Conservation (phyloP, 768 basidiomycete genomes). For the Panus rudis region DNA sequence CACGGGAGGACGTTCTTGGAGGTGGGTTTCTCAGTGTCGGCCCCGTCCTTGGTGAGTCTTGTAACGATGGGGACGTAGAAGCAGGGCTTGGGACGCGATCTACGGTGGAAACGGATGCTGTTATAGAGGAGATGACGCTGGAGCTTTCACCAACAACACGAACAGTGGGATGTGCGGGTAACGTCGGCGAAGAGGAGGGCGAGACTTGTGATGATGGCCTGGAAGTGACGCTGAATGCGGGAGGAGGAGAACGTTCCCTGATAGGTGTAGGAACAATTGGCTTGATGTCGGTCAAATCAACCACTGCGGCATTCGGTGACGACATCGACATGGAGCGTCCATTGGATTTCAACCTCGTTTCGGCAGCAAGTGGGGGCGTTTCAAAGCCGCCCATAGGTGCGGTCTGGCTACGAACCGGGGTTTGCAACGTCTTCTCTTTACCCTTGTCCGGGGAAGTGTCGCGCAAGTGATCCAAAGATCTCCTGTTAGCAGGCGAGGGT, state of each 20-base stretch:
- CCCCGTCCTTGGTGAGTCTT: neutral
- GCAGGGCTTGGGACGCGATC: constrained; percentile 1
- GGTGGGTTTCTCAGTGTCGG: neutral
- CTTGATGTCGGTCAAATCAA: constrained; percentile 15
- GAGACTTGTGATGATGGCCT: constrained; percentile 24
- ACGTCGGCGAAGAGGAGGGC: constrained; percentile 7
- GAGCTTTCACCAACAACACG: constrained; percentile 4
- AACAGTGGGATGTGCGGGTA: constrained; percentile 6
- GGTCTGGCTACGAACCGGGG: constrained; percentile 20
- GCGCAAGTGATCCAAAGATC: neutral
- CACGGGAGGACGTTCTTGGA: neutral
- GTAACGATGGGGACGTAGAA: neutral
- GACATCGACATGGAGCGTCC: constrained; percentile 13
- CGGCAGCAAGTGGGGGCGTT: neutral
- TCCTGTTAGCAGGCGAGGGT: neutral
- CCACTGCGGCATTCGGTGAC: constrained; percentile 22
- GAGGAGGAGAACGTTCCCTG: constrained; percentile 23
- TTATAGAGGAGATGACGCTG: neutral
- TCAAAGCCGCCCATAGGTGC: constrained; percentile 12
- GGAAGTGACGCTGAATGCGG: constrained; percentile 30
- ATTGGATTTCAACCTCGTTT: constrained; percentile 11
- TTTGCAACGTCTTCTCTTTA: constrained; percentile 6
- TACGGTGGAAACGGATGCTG: neutral
- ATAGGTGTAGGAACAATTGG: constrained; percentile 27
- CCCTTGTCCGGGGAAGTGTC: constrained; percentile 3